Base-by-base conservation (phyloP, 192 early-diverging fungal species). In the Cladochytrium replicatum region DNA sequence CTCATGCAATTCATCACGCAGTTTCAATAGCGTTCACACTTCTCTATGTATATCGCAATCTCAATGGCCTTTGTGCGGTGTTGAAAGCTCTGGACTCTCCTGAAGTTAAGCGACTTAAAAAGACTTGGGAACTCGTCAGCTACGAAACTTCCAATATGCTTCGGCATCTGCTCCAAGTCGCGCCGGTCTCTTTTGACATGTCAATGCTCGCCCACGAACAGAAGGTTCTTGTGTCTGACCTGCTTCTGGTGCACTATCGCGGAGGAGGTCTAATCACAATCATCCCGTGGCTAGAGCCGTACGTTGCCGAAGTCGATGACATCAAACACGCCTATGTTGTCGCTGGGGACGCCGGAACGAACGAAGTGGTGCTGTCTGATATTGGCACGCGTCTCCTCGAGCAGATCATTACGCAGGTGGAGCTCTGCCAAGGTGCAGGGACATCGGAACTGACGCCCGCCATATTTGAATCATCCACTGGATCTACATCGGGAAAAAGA, bases 41-140 rank as follows among this genome's bases (percentile, higher is more conserved):
- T 7, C 43, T 67, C 26, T 54, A 67, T 43, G 43, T 29, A 4
- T 63, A 63, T 40, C 54, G 60, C 21, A 57, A 67, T 44, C 13
- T 67, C 19, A 54, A 53, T 29, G 55, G 41, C 19, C 7, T 46
- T 0, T 24, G 19, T 15, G 59, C 60, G 3, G 21, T 63, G 0
- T 22, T 63, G 24, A 22, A 31, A 4, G 60, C 49, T 13, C 53
- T 67, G 4, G 5, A 11, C 3, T 56, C 61, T 19, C 55, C 59
- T 6, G 41, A 61, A 9, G 9, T 67, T 0, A 23, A 19, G 32
- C 58, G 65, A 9, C 43, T 67, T 0, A 11, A 4, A 9, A 43
- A 38, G 9, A 17, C 55, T 3, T 67, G 65, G 65, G 60, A 52
- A 1, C 1, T 25, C 6, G 32, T 67, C 6, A n/a, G n/a, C 37